Conservation (phyloP, 768 basidiomycete genomes). For the Phallus indusiatus region DNA sequence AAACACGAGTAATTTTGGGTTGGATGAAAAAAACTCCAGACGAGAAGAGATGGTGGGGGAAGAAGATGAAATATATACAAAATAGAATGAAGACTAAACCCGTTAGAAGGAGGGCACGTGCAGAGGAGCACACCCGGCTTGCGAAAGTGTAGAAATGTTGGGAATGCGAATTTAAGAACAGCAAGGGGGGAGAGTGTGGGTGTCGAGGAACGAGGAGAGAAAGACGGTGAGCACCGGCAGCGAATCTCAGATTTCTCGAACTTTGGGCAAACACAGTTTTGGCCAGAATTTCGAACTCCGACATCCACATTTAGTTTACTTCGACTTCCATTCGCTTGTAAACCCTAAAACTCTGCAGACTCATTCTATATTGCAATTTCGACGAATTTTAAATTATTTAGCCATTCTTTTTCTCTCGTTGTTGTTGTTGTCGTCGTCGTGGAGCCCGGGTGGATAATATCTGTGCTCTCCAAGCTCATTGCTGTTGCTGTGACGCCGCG, state of each 20-base stretch:
- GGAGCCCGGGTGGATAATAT: no score
- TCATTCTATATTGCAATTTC: neutral
- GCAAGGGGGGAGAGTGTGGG: neutral
- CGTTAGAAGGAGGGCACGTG: neutral
- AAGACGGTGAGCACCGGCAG: neutral
- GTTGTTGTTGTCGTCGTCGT: neutral
- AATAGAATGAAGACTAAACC: neutral
- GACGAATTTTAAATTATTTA: neutral
- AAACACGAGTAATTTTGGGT: neutral
- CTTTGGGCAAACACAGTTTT: neutral
- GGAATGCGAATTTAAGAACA: neutral
- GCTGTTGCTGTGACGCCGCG: no score
- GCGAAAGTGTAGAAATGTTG: slow-evolving; percentile 4
- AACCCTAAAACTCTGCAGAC: neutral
- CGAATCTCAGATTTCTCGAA: neutral
- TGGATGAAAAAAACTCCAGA: neutral
- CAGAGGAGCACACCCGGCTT: neutral
- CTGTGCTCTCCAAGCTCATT: no score
- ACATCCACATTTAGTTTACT: neutral
- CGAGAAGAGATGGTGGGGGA: neutral
- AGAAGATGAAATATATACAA: neutral
- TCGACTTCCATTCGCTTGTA: neutral
- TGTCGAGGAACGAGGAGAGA: neutral
- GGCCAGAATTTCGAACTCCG: neutral
- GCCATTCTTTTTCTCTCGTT: neutral